phyloP scores from a whole-genome alignment of 73 alveolate genomes.

The Uronychia setigera region DNA sequence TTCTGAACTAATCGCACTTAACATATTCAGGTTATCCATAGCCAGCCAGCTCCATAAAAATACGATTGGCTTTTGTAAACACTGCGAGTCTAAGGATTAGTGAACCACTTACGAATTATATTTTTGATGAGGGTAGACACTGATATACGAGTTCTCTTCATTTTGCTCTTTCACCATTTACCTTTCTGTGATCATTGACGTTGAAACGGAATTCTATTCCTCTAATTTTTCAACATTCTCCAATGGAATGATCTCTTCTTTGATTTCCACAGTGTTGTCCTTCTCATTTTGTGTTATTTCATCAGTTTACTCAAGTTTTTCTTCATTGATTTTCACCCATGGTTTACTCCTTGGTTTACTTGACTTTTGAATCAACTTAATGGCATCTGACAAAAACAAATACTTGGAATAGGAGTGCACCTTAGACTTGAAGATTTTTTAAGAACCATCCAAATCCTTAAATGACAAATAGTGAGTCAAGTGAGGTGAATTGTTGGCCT shows the following conservation, averaged over 20 bases:
- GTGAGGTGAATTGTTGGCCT: background rate
- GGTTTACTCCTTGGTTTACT: background rate
- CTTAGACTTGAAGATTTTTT: background rate
- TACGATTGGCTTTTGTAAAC: background rate
- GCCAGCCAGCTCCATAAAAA: background rate
- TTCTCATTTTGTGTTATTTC: too few relatives aligned
- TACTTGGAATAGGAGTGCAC: background rate
- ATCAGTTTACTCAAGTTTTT: background rate
- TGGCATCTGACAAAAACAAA: background rate
- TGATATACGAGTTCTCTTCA: background rate
- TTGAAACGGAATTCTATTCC: too few relatives aligned
- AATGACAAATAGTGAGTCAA: background rate
- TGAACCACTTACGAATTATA: background rate
- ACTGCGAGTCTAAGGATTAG: background rate
- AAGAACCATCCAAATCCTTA: background rate
- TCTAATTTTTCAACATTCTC: too few relatives aligned
- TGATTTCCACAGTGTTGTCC: too few relatives aligned
- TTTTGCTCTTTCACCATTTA: too few relatives aligned
- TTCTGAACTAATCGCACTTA: background rate
- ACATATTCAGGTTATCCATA: background rate
- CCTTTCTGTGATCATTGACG: too few relatives aligned
- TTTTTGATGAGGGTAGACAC: background rate
- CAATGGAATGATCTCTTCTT: too few relatives aligned
- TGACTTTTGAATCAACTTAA: background rate
- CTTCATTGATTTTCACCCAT: background rate